A percentile compares a stretch with the other conserved stretches of the same genome.
phyloP scores from a whole-genome alignment of 164 flowering plant genomes.

The Cinnamomum chago region DNA sequence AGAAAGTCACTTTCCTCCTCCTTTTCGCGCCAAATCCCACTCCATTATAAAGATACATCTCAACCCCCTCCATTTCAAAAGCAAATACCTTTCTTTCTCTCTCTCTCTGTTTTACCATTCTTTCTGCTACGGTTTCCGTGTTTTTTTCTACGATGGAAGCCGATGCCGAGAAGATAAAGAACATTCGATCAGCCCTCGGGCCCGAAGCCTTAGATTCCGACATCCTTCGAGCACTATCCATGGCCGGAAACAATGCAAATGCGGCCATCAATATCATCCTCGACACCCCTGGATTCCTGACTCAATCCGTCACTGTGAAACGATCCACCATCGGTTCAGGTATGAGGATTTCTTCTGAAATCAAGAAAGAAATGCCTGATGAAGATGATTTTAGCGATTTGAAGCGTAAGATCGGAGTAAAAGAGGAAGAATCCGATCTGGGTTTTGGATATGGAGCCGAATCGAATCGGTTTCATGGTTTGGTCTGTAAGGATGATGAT shows the following conservation, averaged over 20 bases:
- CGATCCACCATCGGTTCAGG: slow-evolving; percentile 41
- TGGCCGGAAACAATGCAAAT: slow-evolving; percentile 15
- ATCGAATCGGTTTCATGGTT: slow-evolving; percentile 7
- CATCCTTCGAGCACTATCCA: slow-evolving; percentile 18
- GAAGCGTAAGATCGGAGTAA: neutral
- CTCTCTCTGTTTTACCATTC: neutral
- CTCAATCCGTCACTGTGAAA: slow-evolving; percentile 13
- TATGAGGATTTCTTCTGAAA: slow-evolving; percentile 18
- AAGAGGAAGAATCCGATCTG: slow-evolving; percentile 8
- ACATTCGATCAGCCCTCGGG: slow-evolving; percentile 16
- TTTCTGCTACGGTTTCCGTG: neutral
- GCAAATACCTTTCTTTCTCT: neutral
- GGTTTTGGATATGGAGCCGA: neutral
- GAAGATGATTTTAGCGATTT: neutral
- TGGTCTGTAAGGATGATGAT: slow-evolving; percentile 5
- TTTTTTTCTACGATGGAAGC: neutral
- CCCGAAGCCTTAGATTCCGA: slow-evolving; percentile 17
- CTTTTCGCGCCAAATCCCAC: neutral
- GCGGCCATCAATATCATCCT: slow-evolving; percentile 16
- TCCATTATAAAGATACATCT: neutral
- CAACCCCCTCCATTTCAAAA: neutral
- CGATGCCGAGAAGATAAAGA: slow-evolving; percentile 5
- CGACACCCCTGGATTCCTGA: slow-evolving; percentile 11
- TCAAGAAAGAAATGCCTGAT: neutral
- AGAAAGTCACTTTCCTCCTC: no score